Base-by-base conservation (phyloP, 176 grass and related monocot species). In the Tuctoria greenei region DNA sequence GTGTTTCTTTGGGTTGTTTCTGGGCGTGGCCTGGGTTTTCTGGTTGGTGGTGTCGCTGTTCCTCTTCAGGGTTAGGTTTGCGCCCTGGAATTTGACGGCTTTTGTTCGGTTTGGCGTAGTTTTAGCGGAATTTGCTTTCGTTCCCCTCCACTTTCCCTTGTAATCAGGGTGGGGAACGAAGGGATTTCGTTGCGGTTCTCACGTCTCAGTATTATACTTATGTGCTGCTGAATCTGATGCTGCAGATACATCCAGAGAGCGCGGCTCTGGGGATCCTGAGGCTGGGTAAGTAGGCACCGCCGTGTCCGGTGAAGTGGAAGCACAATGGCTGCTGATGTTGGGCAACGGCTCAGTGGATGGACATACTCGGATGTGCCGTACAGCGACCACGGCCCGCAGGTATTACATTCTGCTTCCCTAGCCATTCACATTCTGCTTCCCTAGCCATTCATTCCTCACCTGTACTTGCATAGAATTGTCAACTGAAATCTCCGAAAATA, bases 321-420 rank as follows among this genome's bases (percentile, higher is more conserved):
- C 70, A 67, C 82, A 51, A 90, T 90, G 88, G 89, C 89, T 78
- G 61, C 89, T 77, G 77, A 84, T 17, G 84, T 91, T 84, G 88
- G 38, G 18, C 88, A 81, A 40, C 36, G 17, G 20, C 87, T 84
- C 63, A 67, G 69, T 24, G 52, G 84, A 23, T 91, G 88, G 88
- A 64, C 88, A 4, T 75, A 68, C 69, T 75, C 77, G 8, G 81
- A 81, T 77, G 46, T 58, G 67, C 67, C 76, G n/a, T 70, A 72
- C 73, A 75, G 64, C 17, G 77, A 87, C 55, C 63, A 76, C 25
- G 56, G 1, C 26, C 18, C 71, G 37, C 72, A 81, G 88, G 81
- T 78, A 73, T 25, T 83, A 23, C 64, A 10, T 63, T 62, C 51
- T 64, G 46, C 69, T 60, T 14, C 68, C 24, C 9, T 61, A 51